phyloP scores from a whole-genome alignment of 176 grass and related monocot genomes.

The Rhynchospora tenuis region DNA sequence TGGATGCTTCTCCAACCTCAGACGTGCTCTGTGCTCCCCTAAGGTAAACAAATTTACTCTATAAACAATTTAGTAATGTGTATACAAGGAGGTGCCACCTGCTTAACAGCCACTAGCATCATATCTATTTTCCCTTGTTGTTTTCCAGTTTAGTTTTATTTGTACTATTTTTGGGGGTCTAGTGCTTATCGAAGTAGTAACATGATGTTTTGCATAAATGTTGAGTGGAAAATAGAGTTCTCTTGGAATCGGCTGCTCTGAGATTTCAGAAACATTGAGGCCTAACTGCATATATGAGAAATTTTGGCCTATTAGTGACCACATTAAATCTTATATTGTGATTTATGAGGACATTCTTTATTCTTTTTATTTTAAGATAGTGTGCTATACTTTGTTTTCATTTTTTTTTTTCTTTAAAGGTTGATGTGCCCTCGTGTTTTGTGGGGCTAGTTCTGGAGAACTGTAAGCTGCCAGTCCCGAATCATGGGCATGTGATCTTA shows the following conservation, averaged over 20 bases:
- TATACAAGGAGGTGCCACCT: neutral
- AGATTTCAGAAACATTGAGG: constrained; percentile 10
- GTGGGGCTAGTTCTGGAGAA: constrained; percentile 95
- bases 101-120: neutral
- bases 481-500: constrained; percentile 95
- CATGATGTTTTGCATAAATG: neutral
- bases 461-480: constrained; percentile 71
- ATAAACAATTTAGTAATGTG: neutral
- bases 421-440: constrained; percentile 95
- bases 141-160: neutral
- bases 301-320: neutral
- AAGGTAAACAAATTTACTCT: constrained; percentile 49
- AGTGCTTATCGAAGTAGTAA: neutral
- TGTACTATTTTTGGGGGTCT: neutral
- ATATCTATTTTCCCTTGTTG: neutral
- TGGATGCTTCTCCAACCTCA: constrained; percentile 94
- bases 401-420: constrained; percentile 40
- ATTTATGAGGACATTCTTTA: neutral
- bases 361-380: neutral
- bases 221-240: neutral
- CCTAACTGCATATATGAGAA: neutral
- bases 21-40: constrained; percentile 73
- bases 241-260: neutral
- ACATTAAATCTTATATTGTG: neutral
- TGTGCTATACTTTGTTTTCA: neutral